Base-by-base conservation (phyloP, 306 rosid genomes). In the Quercus robur region DNA sequence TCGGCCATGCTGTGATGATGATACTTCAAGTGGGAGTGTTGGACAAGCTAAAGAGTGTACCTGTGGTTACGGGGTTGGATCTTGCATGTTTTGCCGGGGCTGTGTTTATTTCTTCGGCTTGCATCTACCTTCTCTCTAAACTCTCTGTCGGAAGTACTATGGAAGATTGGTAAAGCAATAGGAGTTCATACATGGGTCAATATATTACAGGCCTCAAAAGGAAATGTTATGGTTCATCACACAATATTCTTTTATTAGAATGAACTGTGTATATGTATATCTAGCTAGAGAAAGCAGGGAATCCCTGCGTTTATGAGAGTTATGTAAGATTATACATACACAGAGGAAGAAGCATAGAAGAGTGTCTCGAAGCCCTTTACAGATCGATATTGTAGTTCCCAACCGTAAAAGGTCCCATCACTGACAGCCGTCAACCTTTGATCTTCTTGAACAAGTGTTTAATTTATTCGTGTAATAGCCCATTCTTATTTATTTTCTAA, bases 1-100 rank as follows among this genome's bases (percentile, higher is more conserved):
- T 89, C 44, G 92, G 92, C 5, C 92, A 84, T 73, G 87, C 92
- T 2, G 83, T 89, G 85, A 78, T 82, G 77, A 82, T 89, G 90
- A 80, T 86, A 44, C 87, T 89, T 56, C 92, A 89, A 73, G 92
- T 84, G 70, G 92, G 90, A 72, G 81, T 89, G 69, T 66, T 89
- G 41, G 90, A 89, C 63, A 89, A 86, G 88, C 82, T 89, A 70
- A 75, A 80, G 57, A 82, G 59, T n/a, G 52, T 84, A 31, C 87
- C 87, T 1, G 73, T 89, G 75, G 86, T 78, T 56, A 82, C 88
- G 10, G 83, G 77, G 4, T 3, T 66, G 4, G 92, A 89, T 78
- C 88, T 89, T 69, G 88, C 90, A 2, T 89, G 86, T 80, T 82
- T 89, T 62, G 88, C 90, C 3, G 92, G 77, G 56, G 84, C 92